phyloP scores from a whole-genome alignment of 2,329 filamentous ascomycete genomes.

The Aspergillus fumigatiaffinis region DNA sequence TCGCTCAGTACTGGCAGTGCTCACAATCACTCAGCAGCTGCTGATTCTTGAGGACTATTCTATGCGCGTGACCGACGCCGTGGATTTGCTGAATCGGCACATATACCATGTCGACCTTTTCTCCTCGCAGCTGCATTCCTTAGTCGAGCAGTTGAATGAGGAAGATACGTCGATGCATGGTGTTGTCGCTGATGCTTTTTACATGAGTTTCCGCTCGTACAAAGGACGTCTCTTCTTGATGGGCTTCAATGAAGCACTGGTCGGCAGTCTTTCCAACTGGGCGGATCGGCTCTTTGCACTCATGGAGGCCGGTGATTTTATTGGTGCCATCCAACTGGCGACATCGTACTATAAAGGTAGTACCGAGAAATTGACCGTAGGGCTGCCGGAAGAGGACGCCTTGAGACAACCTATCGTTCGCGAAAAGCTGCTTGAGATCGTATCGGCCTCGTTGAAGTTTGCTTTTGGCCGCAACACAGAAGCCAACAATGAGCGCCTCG shows the following conservation, averaged over 20 bases:
- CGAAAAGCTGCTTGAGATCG: conserved; percentile 89
- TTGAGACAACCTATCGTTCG: conserved; percentile 76
- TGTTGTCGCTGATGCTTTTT: conserved; percentile 93
- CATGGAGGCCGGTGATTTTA: conserved; percentile 96
- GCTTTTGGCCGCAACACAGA: conserved; percentile 66
- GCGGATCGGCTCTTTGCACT: conserved; percentile 87
- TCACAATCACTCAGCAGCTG: conserved; percentile 91
- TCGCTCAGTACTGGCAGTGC: conserved; percentile 81
- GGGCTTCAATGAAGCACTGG: conserved; percentile 88
- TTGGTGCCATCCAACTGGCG: conserved; percentile 83
- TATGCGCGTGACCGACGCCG: conserved; percentile 89
- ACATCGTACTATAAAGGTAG: conserved; percentile 89
- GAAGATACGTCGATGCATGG: conserved; percentile 88
- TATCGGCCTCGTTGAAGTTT: conserved; percentile 85
- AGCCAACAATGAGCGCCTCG: conserved; percentile 47
- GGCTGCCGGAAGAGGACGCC: conserved; percentile 76
- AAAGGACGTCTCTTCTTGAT: conserved; percentile 90
- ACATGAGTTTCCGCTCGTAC: conserved; percentile 95
- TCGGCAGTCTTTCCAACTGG: conserved; percentile 94
- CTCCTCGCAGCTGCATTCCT: conserved; percentile 74
- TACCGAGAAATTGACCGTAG: conserved; percentile 90
- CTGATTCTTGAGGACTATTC: conserved; percentile 86
- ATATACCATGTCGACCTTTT: conserved; percentile 91
- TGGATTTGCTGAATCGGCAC: conserved; percentile 86
- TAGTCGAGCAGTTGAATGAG: conserved; percentile 86